Evolutionary conservation across 2,329 filamentous ascomycete species (phyloP).

Genomic region (Ceratocystis variospora): DNA sequence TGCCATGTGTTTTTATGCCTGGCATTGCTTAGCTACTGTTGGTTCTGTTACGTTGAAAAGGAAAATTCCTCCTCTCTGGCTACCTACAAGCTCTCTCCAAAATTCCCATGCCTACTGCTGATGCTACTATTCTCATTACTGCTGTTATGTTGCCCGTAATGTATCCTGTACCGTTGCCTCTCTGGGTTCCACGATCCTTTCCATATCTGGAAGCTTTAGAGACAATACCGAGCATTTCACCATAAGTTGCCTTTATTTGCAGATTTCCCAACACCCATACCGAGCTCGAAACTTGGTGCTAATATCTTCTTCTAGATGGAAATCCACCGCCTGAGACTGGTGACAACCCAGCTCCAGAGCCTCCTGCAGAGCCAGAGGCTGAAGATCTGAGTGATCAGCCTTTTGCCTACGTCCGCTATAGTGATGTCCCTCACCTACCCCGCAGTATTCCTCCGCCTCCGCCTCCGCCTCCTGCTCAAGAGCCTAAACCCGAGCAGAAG

Average conservation of each 20-base stretch:
- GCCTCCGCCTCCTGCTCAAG: neutral
- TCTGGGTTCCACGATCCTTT: neutral
- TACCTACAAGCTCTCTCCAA: slow-evolving; percentile 1
- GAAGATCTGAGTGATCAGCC: neutral
- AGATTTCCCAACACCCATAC: neutral
- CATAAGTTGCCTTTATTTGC: neutral
- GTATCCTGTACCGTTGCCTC: neutral
- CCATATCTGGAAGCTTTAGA: slow-evolving; percentile 3
- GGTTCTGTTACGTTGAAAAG: neutral
- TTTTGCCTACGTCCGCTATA: slow-evolving; percentile 2
- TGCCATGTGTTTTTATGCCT: neutral
- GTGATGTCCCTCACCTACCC: neutral
- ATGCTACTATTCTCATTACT: slow-evolving; percentile 1
- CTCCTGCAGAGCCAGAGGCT: neutral
- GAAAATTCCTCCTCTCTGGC: neutral
- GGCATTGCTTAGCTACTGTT: neutral
- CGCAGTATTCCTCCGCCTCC: neutral
- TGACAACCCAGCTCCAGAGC: neutral
- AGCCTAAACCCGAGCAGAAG: neutral
- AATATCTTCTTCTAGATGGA: neutral
- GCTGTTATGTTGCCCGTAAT: slow-evolving; percentile 1
- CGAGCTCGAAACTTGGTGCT: neutral
- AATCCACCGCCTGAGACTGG: neutral
- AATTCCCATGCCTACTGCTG: slow-evolving; percentile 6
- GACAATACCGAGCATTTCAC: neutral